Evolutionary conservation across 352 stramenopile species (phyloP), one percentile per base, ranked within the genome.

Genomic region (Globisporangium rhizosaccharum): DNA sequence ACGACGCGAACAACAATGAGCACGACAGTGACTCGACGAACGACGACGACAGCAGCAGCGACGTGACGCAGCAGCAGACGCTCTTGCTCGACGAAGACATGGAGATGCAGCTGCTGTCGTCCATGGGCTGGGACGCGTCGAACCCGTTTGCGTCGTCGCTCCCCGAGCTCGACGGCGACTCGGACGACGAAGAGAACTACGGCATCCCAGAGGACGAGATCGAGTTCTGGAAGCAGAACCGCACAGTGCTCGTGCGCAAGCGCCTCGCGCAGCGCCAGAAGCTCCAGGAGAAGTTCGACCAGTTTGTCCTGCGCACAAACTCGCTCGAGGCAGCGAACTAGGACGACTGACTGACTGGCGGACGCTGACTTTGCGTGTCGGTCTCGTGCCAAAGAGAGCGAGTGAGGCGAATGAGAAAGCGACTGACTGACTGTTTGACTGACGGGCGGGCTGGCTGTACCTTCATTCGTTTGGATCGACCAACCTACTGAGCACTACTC

Each of bases 201-300:
- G 79, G 82, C 33, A 94, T 94, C 53, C 82, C 85, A 0, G 82
- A 92, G 69, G 79, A 90, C 55, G 85, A 94, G 56, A 92, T 94
- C 56, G 76, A 77, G 48, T 90, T 89, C 42, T 94, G 85, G 85
- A 90, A 94, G 66, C 76, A 87, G 50, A 94, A 94, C 63, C 80
- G 74, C 49, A 77, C 81, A 12, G 80, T 62, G 54, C 74, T 94
- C 42, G 82, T 87, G 57, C 73, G 79, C 39, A 87, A 88, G 68
- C 81, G 85, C 33, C 71, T 88, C 59, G 85, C 79, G 10, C 82
- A 94, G 57, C 81, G 85, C 26, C 82, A 92, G 70, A 88, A 90
- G 66, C 67, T 94, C 26, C 85, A 92, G 63, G 79, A 94, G 65
- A 82, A 85, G 56, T 94, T 94, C 56, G 78, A 94, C 62, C 79